Base-by-base conservation (phyloP, 2,329 filamentous ascomycete species). In the Diaporthe sp. region DNA sequence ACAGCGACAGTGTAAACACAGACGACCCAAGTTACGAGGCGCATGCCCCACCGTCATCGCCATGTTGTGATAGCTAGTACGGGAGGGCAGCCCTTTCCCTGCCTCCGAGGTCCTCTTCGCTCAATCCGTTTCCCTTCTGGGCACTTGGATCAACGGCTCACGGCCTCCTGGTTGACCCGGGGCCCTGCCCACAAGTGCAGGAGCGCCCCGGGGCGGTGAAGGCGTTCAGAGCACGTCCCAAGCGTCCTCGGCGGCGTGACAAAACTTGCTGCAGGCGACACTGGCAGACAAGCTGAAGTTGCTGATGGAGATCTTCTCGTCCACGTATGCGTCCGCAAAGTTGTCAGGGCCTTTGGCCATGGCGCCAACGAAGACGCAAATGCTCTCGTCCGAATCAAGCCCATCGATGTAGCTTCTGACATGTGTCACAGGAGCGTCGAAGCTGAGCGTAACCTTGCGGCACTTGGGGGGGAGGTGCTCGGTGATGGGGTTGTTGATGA, bases 261-360 rank as follows among this genome's bases (percentile, higher is more conserved):
- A 98, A 89, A 99, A 98, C 86, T 98, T 99, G 91, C 96, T 98
- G 90, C 97, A 99, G 58, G 97, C 96, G 77, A 99, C 97, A 87
- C 96, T 98, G 77, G 97, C 97, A 82, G 95, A 98, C 78, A 99
- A 90, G 82, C 96, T 98, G 90, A 94, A 99, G 85, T 98, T 98
- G 89, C 96, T 98, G 87, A 99, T 98, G 80, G 94, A 95, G 83
- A 99, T 98, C 82, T 97, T 95, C 86, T 99, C 97, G 83, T 98
- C 96, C 81, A 98, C 97, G 85, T 94, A 95, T 55, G 91, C 91
- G 83, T 99, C 97, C 78, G 97, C 97, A 83, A 99, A 99, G 85
- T 95, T 96, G 84, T 99, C 97, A 73, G 92, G 91, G 25, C 97
- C 97, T 88, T 98, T 98, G 76, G 97, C 97, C 96, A 99, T 99